Evolutionary conservation across 2,329 filamentous ascomycete species (phyloP).

Genomic region (Zarea fungicola): DNA sequence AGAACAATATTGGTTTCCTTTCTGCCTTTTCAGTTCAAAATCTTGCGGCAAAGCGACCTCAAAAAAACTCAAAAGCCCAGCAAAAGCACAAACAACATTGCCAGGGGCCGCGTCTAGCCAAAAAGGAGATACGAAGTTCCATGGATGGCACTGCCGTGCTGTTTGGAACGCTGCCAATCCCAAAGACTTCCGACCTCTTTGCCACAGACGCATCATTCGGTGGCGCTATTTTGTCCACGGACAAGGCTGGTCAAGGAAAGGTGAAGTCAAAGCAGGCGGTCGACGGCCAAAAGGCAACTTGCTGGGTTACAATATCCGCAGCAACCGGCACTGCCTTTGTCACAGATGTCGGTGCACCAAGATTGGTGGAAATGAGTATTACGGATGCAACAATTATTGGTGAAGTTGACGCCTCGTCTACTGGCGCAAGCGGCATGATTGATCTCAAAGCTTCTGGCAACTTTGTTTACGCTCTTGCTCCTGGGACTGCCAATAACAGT

Average conservation of each 20-base stretch:
- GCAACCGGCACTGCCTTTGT: conserved; percentile 50
- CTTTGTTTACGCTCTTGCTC: conserved; percentile 53
- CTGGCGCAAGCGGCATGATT: conserved; percentile 48
- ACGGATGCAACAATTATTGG: conserved; percentile 42
- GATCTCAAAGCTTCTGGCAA: conserved; percentile 48
- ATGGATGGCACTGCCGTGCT: conserved; percentile 52
- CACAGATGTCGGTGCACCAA: conserved; percentile 47
- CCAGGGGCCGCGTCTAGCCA: conserved; percentile 12
- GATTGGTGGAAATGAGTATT: conserved; percentile 52
- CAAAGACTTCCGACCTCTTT: conserved; percentile 41
- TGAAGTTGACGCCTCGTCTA: conserved; percentile 36
- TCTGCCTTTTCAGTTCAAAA: conserved; percentile 42
- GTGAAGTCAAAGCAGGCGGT: conserved; percentile 37
- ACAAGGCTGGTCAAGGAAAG: conserved; percentile 26
- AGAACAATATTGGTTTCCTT: conserved; percentile 53
- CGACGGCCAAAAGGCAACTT: conserved; percentile 49
- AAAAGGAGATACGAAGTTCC: conserved; percentile 31
- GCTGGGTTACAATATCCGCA: conserved; percentile 50
- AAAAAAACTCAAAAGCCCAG: not conserved
- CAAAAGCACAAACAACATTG: not conserved
- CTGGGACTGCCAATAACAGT: conserved; percentile 41
- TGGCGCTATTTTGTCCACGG: conserved; percentile 41
- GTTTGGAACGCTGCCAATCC: conserved; percentile 47
- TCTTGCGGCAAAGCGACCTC: not conserved
- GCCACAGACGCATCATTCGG: conserved; percentile 56